Base-by-base conservation (phyloP, 108 stramenopile genomes). In the Nannochloropsis salina region DNA sequence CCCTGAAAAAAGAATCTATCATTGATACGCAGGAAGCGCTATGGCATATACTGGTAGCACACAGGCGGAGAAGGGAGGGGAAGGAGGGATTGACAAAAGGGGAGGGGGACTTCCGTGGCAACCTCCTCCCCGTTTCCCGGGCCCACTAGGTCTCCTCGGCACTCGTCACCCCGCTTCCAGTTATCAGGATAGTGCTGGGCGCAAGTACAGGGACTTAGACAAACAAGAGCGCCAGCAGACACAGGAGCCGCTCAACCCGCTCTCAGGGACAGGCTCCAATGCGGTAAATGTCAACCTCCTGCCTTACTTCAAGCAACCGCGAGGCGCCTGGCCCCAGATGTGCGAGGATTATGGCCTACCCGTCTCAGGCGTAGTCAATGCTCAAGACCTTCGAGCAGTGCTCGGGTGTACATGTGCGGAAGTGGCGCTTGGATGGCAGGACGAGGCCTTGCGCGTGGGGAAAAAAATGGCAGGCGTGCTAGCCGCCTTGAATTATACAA, bases 291-390 rank as follows among this genome's bases (percentile, higher is more conserved):
- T 31, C 31, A 31, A 31, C 31, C 31, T 31, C 61, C 61, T 74
- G 20, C 61, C 8, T n/a, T n/a, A 74, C n/a, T 74, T 74, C 8
- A 15, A n/a, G 20, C 61, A 74, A 74, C 61, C 61, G 20, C 15
- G n/a, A 4, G 61, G 61, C 20, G 61, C 61, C 61, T 74, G 61
- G 61, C 61, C 1, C 15, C 15, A 74, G 20, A 74, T 74, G 61
- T 74, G 61, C 61, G 20, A n/a, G 61, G 61, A 74, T 74, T 74
- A 74, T n/a, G 61, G 61, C 61, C n/a, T 74, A n/a, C 61, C 61
- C 61, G 3, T 6, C 61, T 74, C 61, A 15, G 15, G n/a, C n/a
- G 61, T 74, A 4, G n/a, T n/a, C 61, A 74, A 15, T n/a, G 61
- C 61, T n/a, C 61, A 74, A 74, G n/a, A 2, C 6, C 61, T 74